Percentiles rank a stretch among this genome's conserved stretches.
Evolutionary conservation across 2,329 filamentous ascomycete genomes (phyloP).

Genomic region (Colletotrichum sidae): DNA sequence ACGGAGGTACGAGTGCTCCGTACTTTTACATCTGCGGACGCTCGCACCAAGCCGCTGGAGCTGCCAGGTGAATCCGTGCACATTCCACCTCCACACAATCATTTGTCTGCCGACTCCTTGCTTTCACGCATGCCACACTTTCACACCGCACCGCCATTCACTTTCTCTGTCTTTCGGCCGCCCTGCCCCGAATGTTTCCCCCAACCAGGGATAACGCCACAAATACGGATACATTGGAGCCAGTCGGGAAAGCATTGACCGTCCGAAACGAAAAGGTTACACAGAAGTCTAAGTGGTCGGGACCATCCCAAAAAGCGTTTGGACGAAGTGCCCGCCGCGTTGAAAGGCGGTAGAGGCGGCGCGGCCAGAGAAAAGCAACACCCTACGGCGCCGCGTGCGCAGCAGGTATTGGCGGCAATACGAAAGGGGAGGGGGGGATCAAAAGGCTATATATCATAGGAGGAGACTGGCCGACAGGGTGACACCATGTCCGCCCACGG

Average conservation of each 20-base stretch:
- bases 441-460: conserved; percentile 5
- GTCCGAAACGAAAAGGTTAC: conserved; percentile 3
- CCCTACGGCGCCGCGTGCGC: not conserved
- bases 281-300: conserved; percentile 14
- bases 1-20: too few species aligned
- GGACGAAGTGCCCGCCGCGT: conserved; percentile 13
- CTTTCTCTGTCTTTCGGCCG: not conserved
- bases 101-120: conserved; percentile 1
- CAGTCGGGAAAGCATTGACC: conserved; percentile 23
- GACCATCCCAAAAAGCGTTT: conserved; percentile 27
- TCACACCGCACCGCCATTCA: conserved; percentile 1
- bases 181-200: too few species aligned
- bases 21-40: too few species aligned
- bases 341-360: conserved; percentile 20
- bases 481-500: conserved; percentile 32
- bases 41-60: not conserved
- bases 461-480: conserved; percentile 12
- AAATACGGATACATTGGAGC: not conserved
- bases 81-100: conserved; percentile 34
- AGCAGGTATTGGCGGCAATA: too few species aligned
- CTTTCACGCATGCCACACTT: conserved; percentile 13
- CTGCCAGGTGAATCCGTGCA: conserved; percentile 32
- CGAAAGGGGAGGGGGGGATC: not conserved
- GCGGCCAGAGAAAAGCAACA: conserved; percentile 8
- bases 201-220: conserved; percentile 22